Base-by-base conservation (phyloP, 2,329 filamentous ascomycete species). In the Moelleriella libera region DNA sequence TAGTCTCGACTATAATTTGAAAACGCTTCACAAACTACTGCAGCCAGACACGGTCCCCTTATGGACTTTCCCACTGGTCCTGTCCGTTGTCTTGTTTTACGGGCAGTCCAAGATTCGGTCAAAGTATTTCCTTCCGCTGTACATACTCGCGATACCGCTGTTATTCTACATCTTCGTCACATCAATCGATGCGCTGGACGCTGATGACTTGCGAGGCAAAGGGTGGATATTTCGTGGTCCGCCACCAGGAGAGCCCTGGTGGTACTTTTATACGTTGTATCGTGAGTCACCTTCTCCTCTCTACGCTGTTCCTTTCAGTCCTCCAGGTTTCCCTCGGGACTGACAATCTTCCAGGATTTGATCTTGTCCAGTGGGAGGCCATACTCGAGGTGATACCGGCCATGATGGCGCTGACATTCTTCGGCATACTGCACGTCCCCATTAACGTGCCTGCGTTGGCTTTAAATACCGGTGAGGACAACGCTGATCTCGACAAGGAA, bases 341-440 rank as follows among this genome's bases (percentile, higher is more conserved):
- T 47, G 32, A 47, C 28, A 12, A 11, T 48, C 21, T 28, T 3
- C 21, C 48, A 92, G 86, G 92, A 58, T 87, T 95, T 57, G 72
- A 82, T 45, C 72, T 83, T 29, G 84, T 97, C 3, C 78, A 89
- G 55, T 95, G 87, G 85, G 74, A 75, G 43, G 92, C 90, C 3
- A 75, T 98, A 45, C 68, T 74, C n/a, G 82, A 88, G 57, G 89
- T 85, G 1, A 75, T 96, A 31, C 92, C 92, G 1, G 89, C 92
- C 31, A 97, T 98, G 86, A 81, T 98, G 57, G 92, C 92, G 0
- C 69, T 98, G 51, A 97, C 92, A 0, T 98, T 98, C 69, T 98
- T 98, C 58, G 92, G 92, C 46, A 83, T 98, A 48, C 76, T 98
- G 3, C 92, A 98, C 61, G 92, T 98, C 3, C 92, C 92, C 0